Evolutionary conservation across 2,329 filamentous ascomycete genomes (phyloP).

Genomic region (Aspergillus sp.): DNA sequence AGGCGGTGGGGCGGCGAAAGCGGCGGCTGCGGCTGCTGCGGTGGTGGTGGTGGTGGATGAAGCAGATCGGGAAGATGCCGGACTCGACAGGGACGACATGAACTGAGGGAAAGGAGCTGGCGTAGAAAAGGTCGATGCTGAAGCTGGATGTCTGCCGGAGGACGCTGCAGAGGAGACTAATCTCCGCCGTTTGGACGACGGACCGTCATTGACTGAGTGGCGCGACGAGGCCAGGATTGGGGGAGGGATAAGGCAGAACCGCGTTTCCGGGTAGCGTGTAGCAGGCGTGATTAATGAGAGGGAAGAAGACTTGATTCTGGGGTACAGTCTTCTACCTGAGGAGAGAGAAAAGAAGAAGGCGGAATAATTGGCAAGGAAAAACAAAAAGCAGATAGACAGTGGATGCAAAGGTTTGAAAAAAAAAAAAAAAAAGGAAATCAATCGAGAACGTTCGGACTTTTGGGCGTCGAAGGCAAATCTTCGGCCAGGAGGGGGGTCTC

Average conservation of each 20-base stretch:
- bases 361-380: background rate
- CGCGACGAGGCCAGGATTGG: conserved; percentile 27
- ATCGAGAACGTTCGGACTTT: background rate
- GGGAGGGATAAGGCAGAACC: background rate
- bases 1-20: conserved; percentile 11
- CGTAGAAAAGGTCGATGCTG: conserved; percentile 6
- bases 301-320: too few species aligned
- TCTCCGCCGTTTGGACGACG: conserved; percentile 36
- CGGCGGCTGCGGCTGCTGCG: conserved; percentile 8
- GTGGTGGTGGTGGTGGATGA: conserved; percentile 13
- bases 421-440: background rate
- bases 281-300: too few species aligned
- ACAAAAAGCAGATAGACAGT: background rate
- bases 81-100: conserved; percentile 31
- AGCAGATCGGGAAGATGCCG: conserved; percentile 18
- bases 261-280: background rate
- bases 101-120: conserved; percentile 13
- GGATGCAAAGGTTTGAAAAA: background rate
- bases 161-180: conserved; percentile 32
- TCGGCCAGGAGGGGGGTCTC: background rate
- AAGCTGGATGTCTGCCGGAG: conserved; percentile 16
- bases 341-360: conserved; percentile 5
- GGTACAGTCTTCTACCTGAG: background rate
- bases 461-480: conserved; percentile 1
- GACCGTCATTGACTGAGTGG: conserved; percentile 36